Percentiles rank a stretch among this genome's conserved stretches.
Conservation (phyloP, 768 basidiomycete genomes). For the Suillus cothurnatus region DNA sequence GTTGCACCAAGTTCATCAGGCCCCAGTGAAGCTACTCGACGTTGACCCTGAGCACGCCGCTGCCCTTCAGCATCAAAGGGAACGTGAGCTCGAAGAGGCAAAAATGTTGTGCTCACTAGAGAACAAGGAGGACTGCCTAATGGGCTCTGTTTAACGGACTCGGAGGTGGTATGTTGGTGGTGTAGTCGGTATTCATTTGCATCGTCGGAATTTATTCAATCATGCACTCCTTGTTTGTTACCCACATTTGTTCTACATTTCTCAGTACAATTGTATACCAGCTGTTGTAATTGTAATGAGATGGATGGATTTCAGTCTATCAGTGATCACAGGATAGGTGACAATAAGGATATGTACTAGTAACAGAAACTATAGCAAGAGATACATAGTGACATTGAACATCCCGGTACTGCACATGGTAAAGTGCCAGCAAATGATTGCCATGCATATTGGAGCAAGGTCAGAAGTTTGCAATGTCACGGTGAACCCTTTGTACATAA, state of each 20-base stretch:
- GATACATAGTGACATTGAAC: too few species aligned
- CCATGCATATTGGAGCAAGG: too few species aligned
- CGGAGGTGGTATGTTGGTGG: neutral
- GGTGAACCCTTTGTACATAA: too few species aligned
- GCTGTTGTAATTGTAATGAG: constrained; percentile 22
- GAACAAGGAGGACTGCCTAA: constrained; percentile 92
- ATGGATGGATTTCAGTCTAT: constrained; percentile 4
- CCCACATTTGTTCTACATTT: constrained; percentile 6
- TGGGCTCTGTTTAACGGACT: constrained; percentile 75
- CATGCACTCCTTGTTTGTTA: constrained; percentile 9
- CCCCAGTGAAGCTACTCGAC: constrained; percentile 34
- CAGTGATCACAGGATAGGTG: neutral
- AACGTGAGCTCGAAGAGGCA: constrained; percentile 79
- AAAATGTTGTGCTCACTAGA: constrained; percentile 84
- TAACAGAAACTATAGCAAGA: neutral
- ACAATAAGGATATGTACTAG: neutral
- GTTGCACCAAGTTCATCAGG: constrained; percentile 19
- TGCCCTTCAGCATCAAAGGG: constrained; percentile 68
- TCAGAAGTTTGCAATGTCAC: too few species aligned
- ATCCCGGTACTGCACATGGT: too few species aligned
- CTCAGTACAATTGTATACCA: constrained; percentile 16
- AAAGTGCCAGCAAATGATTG: too few species aligned
- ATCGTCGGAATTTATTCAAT: constrained; percentile 8
- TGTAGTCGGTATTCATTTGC: neutral
- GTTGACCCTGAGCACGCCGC: constrained; percentile 75